Base-by-base conservation (phyloP, 1,284 basidiomycete species). In the Chalciporus sp. region DNA sequence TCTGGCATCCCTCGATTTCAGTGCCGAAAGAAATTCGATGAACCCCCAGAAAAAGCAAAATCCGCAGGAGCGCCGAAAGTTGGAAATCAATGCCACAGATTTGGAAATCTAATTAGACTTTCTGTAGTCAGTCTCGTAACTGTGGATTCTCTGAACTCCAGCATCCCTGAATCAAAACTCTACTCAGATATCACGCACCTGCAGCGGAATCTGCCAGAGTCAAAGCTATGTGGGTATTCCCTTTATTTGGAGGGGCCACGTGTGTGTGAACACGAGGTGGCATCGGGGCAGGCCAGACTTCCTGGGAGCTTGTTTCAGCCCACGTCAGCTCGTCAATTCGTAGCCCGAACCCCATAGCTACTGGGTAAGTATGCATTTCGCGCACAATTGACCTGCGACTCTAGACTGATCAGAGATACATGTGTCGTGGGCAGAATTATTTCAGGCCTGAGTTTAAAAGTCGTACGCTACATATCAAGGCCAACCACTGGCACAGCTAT, bases 181-280 rank as follows among this genome's bases (percentile, higher is more conserved):
- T 17, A n/a, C 1, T 16, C 8, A 17, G 35, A 31, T 26, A 39
- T 43, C 20, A 33, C 28, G 17, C 29, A 49, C 20, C 33, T 40
- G 9, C 7, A 4, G 29, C 2, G 7, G 4, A 20, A 31, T 40
- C 16, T 20, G 12, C 16, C 12, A 17, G 33, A 40, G 12, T 42
- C 43, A 52, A 43, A 20, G 23, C 16, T 35, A 49, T 33, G 40
- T 42, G 46, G 29, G 27, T 40, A 47, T 42, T 31, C 26, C 23
- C 40, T 43, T 7, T 3, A 14, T n/a, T 35, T 39, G 40, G 46
- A 16, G 26, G n/a, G 29, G 19, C 23, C 3, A 6, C 23, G 6
- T 23, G 20, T 9, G 8, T 19, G 45, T 49, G 61, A 51, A 46
- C 28, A 62, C n/a, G 48, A 42, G 42, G n/a, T 17, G n/a, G 41